Percentiles rank a stretch among this genome's conserved stretches.
Evolutionary conservation across 257 asterid species (phyloP).

Genomic region (Solanum lycopersicoides): DNA sequence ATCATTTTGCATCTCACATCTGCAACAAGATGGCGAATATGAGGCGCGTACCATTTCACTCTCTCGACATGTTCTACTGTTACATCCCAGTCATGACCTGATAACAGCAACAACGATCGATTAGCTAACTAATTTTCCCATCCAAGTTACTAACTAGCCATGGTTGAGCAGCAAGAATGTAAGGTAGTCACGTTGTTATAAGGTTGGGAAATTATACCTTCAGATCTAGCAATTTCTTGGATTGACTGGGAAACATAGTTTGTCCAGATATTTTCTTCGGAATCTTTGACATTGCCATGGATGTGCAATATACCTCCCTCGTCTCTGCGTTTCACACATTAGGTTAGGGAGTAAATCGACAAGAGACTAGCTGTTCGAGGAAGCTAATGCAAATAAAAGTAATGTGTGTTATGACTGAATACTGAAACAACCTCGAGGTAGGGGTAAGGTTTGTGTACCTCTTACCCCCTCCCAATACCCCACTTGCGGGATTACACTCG

Average conservation of each 20-base stretch:
- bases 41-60: conserved; percentile 98
- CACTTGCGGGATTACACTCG: background rate
- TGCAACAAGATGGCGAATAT: conserved; percentile 76
- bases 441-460: background rate
- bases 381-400: background rate
- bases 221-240: conserved; percentile 40
- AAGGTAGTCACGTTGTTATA: background rate
- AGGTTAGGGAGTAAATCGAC: background rate
- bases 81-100: conserved; percentile 75
- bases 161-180: background rate
- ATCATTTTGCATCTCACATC: conserved; percentile 52
- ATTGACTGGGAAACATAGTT: conserved; percentile 43
- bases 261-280: conserved; percentile 61
- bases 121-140: background rate
- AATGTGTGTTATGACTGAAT: background rate
- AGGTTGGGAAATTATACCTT: conserved; percentile 32
- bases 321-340: conserved; percentile 30
- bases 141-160: background rate
- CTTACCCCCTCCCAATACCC: background rate
- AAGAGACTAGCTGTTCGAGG: background rate
- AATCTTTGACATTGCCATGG: conserved; percentile 83
- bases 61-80: conserved; percentile 63
- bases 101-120: background rate
- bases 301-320: conserved; percentile 75
- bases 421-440: background rate